Evolutionary conservation across 805 yeast species (phyloP), one percentile per base, ranked within the genome.

Genomic region (Candida sonorensis): DNA sequence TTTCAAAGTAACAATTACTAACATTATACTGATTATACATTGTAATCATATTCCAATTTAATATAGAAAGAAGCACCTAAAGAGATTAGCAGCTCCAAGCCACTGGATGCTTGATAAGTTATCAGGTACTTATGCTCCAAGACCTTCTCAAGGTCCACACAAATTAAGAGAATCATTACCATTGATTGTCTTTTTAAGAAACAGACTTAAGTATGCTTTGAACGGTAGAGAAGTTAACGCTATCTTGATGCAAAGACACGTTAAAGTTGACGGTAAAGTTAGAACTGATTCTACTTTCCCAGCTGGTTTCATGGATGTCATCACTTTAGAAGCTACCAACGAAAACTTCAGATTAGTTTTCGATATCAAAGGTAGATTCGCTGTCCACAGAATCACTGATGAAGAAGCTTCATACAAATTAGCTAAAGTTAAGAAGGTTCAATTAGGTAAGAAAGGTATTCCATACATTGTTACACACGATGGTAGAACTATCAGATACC

Each of bases 31-130:
- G 8, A 22, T 11, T 22, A 8, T 22, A 10, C 6, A 22, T 13
- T 13, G 24, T n/a, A n/a, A n/a, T n/a, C n/a, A n/a, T n/a, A n/a
- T n/a, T n/a, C n/a, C n/a, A n/a, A n/a, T n/a, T n/a, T 36, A 29
- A 21, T 46, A 59, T 64, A 83, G 88, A 82, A 86, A 87, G 88
- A 88, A 90, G 81, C 97, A 90, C 71, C 81, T 88, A 70, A 88
- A 90, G 81, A 87, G 97, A 82, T 82, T 90, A 73, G 96, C 97
- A 69, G 98, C 98, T 69, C 99, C 99, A 79, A 82, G 88, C 77
- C 98, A 92, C 82, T 92, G 98, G 98, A 84, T 92, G 94, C 85
- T 92, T 77, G 98, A 94, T 94, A 92, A 92, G 77, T 78, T 92
- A 75, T 84, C 97, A 65, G 99, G 99, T 68, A 77, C 85, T 64